Evolutionary conservation across 441 rosid genomes (phyloP), one percentile per base, ranked within the genome.

Genomic region (Aleurites moluccanus): DNA sequence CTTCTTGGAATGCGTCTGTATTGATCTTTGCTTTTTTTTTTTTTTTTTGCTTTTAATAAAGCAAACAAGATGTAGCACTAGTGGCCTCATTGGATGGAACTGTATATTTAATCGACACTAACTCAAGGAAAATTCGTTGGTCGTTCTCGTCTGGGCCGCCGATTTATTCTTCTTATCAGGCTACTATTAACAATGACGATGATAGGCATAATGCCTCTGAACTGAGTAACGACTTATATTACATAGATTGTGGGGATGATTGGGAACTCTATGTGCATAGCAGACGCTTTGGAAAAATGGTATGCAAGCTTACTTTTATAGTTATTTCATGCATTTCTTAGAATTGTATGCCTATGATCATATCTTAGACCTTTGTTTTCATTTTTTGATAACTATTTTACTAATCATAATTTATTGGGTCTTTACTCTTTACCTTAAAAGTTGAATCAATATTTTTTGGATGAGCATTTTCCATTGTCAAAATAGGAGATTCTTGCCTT

Each of bases 101-200:
- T 7, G 79, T 94, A 44, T 80, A 89, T 77, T 83, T 90, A 59
- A 80, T 91, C 70, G 91, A 94, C 72, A 76, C 79, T 67, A 81
- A 75, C 3, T 82, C 84, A 1, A 64, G 79, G 63, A 82, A 83
- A 75, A 75, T 82, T 28, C 85, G 78, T 52, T 92, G 98, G 97
- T 92, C 95, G 3, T 85, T 91, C 47, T 64, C 87, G 15, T 79
- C 94, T 62, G 92, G 91, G 3, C 79, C 81, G 67, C 95, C 97
- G 0, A 90, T 90, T 62, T 85, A 92, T 79, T 90, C 97, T 23
- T 91, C 98, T 15, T 92, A 94, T 87, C 92, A 92, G 78, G 89
- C 91, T 74, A 76, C 79, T 20, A 73, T 59, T 44, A 42, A 80
- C 14, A 70, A 14, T 53, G 86, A 80, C 3, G 80, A 79, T 52